These are phyloP conservation scores for Ambrosiella beaveri DNA, from an alignment of 2,329 filamentous ascomycete species.

Conservation along the genomic window DNA sequence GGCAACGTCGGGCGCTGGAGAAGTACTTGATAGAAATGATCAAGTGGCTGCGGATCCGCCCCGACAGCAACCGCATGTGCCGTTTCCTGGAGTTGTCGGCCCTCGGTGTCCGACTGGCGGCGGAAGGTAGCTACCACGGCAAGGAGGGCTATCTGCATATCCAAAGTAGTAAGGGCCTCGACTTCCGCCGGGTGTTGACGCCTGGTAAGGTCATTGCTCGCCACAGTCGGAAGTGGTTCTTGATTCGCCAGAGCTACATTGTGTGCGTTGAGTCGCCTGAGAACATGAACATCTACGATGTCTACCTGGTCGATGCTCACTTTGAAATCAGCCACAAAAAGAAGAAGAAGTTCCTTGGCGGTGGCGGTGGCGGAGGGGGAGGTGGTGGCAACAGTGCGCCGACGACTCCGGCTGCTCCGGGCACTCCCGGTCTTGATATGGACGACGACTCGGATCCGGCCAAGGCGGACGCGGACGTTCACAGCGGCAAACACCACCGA, in stretches of 20 bases:
- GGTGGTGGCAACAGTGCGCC: conserved; percentile 16
- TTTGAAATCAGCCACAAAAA: conserved; percentile 69
- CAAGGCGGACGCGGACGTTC: conserved; percentile 15
- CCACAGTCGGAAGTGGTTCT: conserved; percentile 89
- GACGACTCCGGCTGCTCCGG: conserved; percentile 7
- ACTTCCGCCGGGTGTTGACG: conserved; percentile 66
- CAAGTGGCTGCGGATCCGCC: conserved; percentile 86
- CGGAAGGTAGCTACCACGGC: conserved; percentile 91
- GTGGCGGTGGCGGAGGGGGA: not conserved
- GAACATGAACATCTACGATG: conserved; percentile 97
- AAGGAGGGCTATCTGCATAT: conserved; percentile 93
- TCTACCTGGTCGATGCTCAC: conserved; percentile 84
- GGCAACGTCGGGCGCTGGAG: conserved; percentile 71
- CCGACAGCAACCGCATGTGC: conserved; percentile 88
- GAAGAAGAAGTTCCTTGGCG: conserved; percentile 33
- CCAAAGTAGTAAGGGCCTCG: conserved; percentile 74
- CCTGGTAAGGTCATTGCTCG: conserved; percentile 63
- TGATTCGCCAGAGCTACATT: conserved; percentile 94
- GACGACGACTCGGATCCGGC: conserved; percentile 12
- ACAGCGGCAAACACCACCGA: conserved; percentile 51
- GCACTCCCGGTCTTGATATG: not conserved
- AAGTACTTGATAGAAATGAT: conserved; percentile 88
- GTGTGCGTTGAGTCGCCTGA: conserved; percentile 97
- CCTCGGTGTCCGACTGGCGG: conserved; percentile 78
- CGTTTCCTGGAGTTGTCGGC: conserved; percentile 93